phyloP scores from a whole-genome alignment of 2,329 filamentous ascomycete species.

The Sclerotiophoma versabilis region DNA sequence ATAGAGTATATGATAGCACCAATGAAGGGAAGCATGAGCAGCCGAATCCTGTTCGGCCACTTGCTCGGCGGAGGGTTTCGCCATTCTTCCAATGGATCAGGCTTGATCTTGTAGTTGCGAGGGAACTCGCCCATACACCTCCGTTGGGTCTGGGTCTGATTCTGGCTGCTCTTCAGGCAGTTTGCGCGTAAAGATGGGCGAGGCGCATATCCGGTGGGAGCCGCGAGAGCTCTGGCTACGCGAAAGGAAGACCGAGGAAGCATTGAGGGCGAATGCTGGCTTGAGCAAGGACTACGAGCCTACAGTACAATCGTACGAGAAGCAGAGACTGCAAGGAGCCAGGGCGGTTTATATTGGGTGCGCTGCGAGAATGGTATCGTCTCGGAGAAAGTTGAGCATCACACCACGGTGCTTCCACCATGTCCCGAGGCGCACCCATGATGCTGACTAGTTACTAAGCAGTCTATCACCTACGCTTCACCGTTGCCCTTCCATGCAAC shows the following conservation, averaged over 20 bases:
- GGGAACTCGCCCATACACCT: conserved; percentile 32
- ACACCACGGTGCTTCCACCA: conserved; percentile 33
- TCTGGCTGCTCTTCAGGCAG: conserved; percentile 21
- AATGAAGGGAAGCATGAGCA: conserved; percentile 59
- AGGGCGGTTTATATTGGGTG: conserved; percentile 16
- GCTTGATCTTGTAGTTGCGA: conserved; percentile 27
- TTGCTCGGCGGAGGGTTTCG: conserved; percentile 46
- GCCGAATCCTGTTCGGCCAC: conserved; percentile 52
- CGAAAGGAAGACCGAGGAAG: conserved; percentile 36
- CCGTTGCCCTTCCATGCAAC: not conserved
- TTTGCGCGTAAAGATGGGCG: conserved; percentile 29
- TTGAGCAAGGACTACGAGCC: conserved; percentile 3
- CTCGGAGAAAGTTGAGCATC: conserved; percentile 28
- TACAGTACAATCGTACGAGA: conserved; percentile 27
- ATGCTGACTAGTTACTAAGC: conserved; percentile 11
- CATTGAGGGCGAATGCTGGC: conserved; percentile 36
- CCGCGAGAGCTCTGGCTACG: conserved; percentile 37
- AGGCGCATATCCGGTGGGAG: conserved; percentile 35
- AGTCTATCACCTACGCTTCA: not conserved
- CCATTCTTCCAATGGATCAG: conserved; percentile 42
- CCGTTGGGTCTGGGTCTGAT: conserved; percentile 20
- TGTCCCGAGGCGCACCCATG: conserved; percentile 4
- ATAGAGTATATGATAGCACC: conserved; percentile 65
- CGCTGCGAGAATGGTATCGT: conserved; percentile 10
- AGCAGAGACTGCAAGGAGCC: not conserved